Conservation (phyloP, 2,329 filamentous ascomycete species). For the Clonostachys rhizophaga region DNA sequence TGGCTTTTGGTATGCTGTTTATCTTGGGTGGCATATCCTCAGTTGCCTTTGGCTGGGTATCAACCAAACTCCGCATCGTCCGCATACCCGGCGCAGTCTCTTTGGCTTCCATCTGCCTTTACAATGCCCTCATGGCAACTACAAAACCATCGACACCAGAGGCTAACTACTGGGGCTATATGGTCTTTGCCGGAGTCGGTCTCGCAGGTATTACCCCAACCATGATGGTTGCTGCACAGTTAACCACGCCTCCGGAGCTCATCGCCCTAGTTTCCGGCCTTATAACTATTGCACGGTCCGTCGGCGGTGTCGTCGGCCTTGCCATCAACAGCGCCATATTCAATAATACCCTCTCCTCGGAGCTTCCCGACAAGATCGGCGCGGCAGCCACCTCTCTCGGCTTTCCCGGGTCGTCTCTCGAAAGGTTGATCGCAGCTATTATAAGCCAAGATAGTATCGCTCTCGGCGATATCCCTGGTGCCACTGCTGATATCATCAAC, state of each 20-base stretch:
- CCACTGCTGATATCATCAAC: conserved; percentile 18
- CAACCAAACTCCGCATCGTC: conserved; percentile 10
- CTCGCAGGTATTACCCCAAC: conserved; percentile 23
- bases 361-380: conserved; percentile 22
- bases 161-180: conserved; percentile 23
- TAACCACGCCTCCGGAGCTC: conserved; percentile 26
- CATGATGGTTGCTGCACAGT: conserved; percentile 26
- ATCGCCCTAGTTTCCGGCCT: conserved; percentile 29
- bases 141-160: conserved; percentile 3
- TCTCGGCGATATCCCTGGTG: conserved; percentile 16
- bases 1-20: conserved; percentile 23
- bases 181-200: conserved; percentile 22
- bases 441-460: conserved; percentile 13
- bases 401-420: conserved; percentile 11
- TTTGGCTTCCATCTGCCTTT: conserved; percentile 16
- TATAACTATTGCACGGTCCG: conserved; percentile 24
- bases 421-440: conserved; percentile 17
- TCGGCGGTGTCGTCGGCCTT: conserved; percentile 28
- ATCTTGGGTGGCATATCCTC: conserved; percentile 16
- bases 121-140: conserved; percentile 25
- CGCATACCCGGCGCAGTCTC: conserved; percentile 10
- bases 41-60: conserved; percentile 20
- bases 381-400: conserved; percentile 19
- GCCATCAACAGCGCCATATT: conserved; percentile 26
- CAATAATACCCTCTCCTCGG: conserved; percentile 12